Percentiles rank a stretch among this genome's conserved stretches.
phyloP scores from a whole-genome alignment of 2,329 filamentous ascomycete genomes.

The Epichloe scottii region DNA sequence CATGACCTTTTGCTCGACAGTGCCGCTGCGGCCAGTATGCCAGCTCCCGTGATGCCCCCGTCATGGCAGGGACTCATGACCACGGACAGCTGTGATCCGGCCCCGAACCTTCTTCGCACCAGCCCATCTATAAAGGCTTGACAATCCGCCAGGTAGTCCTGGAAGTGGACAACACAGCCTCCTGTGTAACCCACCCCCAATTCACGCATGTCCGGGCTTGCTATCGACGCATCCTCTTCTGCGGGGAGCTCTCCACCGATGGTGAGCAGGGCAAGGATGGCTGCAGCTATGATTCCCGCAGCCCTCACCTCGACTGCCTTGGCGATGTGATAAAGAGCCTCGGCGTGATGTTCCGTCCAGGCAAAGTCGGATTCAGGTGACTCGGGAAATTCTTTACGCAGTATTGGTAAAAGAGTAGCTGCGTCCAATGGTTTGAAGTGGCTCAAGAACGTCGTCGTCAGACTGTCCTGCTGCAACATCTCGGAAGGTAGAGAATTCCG shows the following conservation, averaged over 20 bases:
- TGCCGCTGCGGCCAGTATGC: slow-evolving; percentile 40
- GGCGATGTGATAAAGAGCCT: slow-evolving; percentile 52
- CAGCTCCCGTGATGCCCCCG: slow-evolving; percentile 49
- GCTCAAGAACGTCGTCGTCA: slow-evolving; percentile 63
- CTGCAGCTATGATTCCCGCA: slow-evolving; percentile 61
- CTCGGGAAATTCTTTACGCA: slow-evolving; percentile 40
- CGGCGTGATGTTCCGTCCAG: slow-evolving; percentile 51
- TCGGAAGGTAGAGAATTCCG: slow-evolving; percentile 37
- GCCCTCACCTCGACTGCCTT: slow-evolving; percentile 60
- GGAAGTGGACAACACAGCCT: slow-evolving; percentile 69
- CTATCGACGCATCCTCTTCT: slow-evolving; percentile 11
- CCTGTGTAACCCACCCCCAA: slow-evolving; percentile 70
- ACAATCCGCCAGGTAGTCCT: slow-evolving; percentile 58
- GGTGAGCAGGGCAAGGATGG: slow-evolving; percentile 55
- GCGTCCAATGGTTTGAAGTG: slow-evolving; percentile 47
- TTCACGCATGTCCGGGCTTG: slow-evolving; percentile 28
- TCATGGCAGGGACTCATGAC: slow-evolving; percentile 45
- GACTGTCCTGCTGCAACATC: slow-evolving; percentile 45
- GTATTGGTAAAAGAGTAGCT: slow-evolving; percentile 31
- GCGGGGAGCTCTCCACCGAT: slow-evolving; percentile 53
- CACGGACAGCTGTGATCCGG: slow-evolving; percentile 27
- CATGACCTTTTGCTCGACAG: slow-evolving; percentile 16
- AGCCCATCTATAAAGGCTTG: slow-evolving; percentile 53
- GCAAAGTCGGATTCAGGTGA: slow-evolving; percentile 33
- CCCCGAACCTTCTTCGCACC: slow-evolving; percentile 20